These are phyloP conservation scores for Stygiomarasmius scandens DNA, from an alignment of 1,284 basidiomycete genomes.

Conservation along the genomic window DNA sequence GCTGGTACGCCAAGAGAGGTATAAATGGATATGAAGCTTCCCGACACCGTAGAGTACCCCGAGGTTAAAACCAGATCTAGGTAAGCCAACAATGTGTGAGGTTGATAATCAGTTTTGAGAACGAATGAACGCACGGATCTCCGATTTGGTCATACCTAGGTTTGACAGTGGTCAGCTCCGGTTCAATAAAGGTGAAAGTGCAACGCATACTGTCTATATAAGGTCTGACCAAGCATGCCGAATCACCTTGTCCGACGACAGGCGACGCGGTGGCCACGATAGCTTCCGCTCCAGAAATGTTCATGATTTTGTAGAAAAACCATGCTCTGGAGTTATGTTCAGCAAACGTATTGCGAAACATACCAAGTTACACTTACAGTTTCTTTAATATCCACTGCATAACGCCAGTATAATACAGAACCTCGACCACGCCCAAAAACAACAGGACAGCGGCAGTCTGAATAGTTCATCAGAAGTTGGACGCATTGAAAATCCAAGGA, in stretches of 20 bases:
- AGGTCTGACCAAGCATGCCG: conserved; percentile 81
- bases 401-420: conserved; percentile 83
- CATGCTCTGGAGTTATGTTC: conserved; percentile 58
- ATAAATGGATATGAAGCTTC: conserved; percentile 85
- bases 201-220: conserved; percentile 66
- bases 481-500: conserved; percentile 6
- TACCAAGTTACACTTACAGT: conserved; percentile 52
- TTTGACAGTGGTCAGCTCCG: conserved; percentile 7
- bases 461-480: conserved; percentile 35
- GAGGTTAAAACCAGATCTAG: conserved; percentile 84
- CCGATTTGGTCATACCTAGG: conserved; percentile 81
- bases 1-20: conserved; percentile 82
- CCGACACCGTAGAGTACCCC: conserved; percentile 90
- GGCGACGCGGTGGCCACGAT: conserved; percentile 90
- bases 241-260: conserved; percentile 89
- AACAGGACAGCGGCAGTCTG: conserved; percentile 71
- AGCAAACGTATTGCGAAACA: neutral
- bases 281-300: conserved; percentile 87
- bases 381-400: conserved; percentile 88
- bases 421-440: conserved; percentile 86
- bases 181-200: neutral
- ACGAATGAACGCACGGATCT: conserved; percentile 32
- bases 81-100: neutral
- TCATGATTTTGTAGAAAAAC: conserved; percentile 90
- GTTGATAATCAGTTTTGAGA: conserved; percentile 46